Percentiles rank a stretch among this genome's conserved stretches.
Conservation (phyloP, 495 filamentous ascomycete genomes). For the Cercophora scortea region DNA sequence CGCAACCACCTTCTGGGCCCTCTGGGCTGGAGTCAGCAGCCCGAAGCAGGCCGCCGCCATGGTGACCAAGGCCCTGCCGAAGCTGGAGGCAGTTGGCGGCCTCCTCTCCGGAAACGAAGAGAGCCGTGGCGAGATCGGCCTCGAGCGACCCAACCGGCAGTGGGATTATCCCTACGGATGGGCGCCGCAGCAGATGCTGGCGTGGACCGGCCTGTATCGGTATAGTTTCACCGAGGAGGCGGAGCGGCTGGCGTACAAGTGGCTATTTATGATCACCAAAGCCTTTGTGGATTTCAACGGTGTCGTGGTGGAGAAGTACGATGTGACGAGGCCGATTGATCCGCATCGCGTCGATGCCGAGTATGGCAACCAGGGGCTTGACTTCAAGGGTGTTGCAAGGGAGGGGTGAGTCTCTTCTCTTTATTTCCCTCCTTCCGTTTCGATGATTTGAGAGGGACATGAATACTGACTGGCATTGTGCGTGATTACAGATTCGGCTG, state of each 20-base stretch:
- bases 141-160: constrained; percentile 86
- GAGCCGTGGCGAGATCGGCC: constrained; percentile 68
- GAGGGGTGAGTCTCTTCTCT: constrained; percentile 71
- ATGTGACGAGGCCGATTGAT: constrained; percentile 81
- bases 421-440: background rate
- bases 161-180: constrained; percentile 99
- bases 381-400: constrained; percentile 88
- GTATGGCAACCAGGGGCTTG: constrained; percentile 90
- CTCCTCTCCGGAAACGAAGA: constrained; percentile 83
- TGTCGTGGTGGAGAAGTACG: constrained; percentile 96
- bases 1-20: constrained; percentile 89
- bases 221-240: constrained; percentile 89
- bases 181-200: constrained; percentile 97
- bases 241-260: constrained; percentile 82
- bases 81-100: constrained; percentile 79
- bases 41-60: constrained; percentile 72
- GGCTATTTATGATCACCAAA: constrained; percentile 96
- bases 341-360: constrained; percentile 91
- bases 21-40: constrained; percentile 83
- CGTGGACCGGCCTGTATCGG: constrained; percentile 82
- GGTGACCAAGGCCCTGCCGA: constrained; percentile 68
- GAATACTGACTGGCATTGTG: constrained; percentile 11
- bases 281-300: constrained; percentile 97
- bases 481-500: constrained; percentile 70
- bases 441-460: background rate